phyloP scores from a whole-genome alignment of 148 eudicot genomes.

The Nepenthes gracilis region DNA sequence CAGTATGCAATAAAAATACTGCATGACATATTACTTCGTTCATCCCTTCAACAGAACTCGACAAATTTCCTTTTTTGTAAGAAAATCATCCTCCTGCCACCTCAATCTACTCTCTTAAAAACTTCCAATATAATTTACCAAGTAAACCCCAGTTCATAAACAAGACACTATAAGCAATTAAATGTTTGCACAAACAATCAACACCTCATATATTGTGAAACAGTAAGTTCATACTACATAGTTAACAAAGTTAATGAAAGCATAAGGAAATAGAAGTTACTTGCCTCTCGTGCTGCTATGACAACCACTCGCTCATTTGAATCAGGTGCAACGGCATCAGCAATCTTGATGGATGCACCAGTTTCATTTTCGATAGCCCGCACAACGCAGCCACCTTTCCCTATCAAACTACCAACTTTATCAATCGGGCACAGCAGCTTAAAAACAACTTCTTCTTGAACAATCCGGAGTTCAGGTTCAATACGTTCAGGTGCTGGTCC shows the following conservation, averaged over 20 bases:
- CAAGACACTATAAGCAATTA: too few relatives aligned
- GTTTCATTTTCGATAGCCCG: conserved; percentile 38
- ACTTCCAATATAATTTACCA: too few relatives aligned
- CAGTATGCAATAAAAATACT: too few relatives aligned
- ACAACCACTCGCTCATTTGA: conserved; percentile 42
- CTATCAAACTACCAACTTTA: conserved; percentile 48
- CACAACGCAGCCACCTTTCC: conserved; percentile 44
- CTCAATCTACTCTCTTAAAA: too few relatives aligned
- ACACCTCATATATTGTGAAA: too few relatives aligned
- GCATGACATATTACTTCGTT: too few relatives aligned
- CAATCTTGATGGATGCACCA: conserved; percentile 51
- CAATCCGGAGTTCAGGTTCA: conserved; percentile 30
- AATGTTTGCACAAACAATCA: too few relatives aligned
- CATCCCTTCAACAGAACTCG: too few relatives aligned
- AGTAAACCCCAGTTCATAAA: too few relatives aligned
- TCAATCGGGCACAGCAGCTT: conserved; percentile 37
- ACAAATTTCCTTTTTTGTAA: too few relatives aligned
- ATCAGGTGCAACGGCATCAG: conserved; percentile 30
- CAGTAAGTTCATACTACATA: too few relatives aligned
- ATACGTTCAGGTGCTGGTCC: conserved; percentile 14
- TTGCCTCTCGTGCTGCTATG: conserved; percentile 54
- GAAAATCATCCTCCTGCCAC: too few relatives aligned
- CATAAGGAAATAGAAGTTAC: conserved; percentile 3
- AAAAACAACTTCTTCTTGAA: conserved; percentile 47
- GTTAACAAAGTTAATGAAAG: not conserved